phyloP scores from a whole-genome alignment of 2,329 filamentous ascomycete species.

The Hypoxylon sp. region DNA sequence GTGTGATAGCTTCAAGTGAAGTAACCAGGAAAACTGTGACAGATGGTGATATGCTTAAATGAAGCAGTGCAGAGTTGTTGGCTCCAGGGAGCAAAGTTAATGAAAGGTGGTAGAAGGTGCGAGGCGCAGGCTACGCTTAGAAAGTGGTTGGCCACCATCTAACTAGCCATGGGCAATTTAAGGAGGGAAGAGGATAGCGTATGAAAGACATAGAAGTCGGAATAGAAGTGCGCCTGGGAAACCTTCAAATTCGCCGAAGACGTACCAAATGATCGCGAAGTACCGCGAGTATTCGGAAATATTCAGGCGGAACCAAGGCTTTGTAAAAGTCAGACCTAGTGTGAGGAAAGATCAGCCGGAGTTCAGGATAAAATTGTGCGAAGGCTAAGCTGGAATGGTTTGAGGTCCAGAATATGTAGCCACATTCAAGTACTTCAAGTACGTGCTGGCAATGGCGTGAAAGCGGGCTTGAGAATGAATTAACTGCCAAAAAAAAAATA shows the following conservation, averaged over 20 bases:
- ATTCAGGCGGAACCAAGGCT: not conserved
- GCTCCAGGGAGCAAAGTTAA: not conserved
- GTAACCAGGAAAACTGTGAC: not conserved
- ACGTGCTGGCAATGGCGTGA: too few species aligned
- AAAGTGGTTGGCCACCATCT: not conserved
- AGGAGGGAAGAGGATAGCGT: not conserved
- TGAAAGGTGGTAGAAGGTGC: not conserved
- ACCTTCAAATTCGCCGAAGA: not conserved
- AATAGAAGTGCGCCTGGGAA: not conserved
- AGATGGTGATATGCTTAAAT: not conserved
- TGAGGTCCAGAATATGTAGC: not conserved
- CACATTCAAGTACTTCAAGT: not conserved
- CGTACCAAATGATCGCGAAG: not conserved
- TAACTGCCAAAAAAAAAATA: too few species aligned
- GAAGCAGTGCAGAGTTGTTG: not conserved
- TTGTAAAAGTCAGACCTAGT: not conserved
- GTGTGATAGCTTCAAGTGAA: not conserved
- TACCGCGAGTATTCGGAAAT: not conserved
- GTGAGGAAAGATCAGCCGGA: not conserved
- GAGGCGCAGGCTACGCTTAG: not conserved
- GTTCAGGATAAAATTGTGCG: not conserved
- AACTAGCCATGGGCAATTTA: not conserved
- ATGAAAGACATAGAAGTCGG: not conserved
- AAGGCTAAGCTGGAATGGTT: not conserved
- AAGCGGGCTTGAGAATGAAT: too few species aligned